Evolutionary conservation across 23 red algal genomes (phyloP).

Genomic region (Chondrus crispus): DNA sequence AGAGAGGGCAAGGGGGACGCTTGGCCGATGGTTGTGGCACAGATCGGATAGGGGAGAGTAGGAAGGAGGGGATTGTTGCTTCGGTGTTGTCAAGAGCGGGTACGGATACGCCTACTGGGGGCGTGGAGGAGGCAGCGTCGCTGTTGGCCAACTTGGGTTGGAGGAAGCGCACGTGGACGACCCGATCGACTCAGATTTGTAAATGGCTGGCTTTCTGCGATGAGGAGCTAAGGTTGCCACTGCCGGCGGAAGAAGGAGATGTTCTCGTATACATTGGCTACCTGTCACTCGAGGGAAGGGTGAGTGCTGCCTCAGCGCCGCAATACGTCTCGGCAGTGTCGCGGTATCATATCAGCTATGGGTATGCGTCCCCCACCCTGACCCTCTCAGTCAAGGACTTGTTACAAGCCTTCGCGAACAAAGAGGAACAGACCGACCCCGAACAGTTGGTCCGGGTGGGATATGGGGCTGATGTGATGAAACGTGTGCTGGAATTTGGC

Average conservation of each 20-base stretch:
- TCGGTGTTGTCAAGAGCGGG: not conserved
- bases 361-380: not conserved
- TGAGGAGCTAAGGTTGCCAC: not conserved
- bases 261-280: not conserved
- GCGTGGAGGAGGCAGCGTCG: not conserved
- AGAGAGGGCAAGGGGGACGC: not conserved
- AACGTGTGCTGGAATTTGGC: not conserved
- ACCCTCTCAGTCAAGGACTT: not conserved
- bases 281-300: not conserved
- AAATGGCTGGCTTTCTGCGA: not conserved
- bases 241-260: not conserved
- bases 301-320: not conserved
- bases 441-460: not conserved
- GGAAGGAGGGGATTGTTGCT: not conserved
- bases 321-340: slow-evolving; percentile 1
- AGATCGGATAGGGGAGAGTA: not conserved
- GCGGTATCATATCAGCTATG: not conserved
- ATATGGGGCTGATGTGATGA: not conserved
- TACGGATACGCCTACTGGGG: not conserved
- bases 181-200: not conserved
- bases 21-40: not conserved
- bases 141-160: not conserved
- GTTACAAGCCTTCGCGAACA: not conserved
- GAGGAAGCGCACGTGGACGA: not conserved
- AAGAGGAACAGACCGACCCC: not conserved